Evolutionary conservation across 1,284 basidiomycete genomes (phyloP).

Genomic region (Pseudozyma pruni): DNA sequence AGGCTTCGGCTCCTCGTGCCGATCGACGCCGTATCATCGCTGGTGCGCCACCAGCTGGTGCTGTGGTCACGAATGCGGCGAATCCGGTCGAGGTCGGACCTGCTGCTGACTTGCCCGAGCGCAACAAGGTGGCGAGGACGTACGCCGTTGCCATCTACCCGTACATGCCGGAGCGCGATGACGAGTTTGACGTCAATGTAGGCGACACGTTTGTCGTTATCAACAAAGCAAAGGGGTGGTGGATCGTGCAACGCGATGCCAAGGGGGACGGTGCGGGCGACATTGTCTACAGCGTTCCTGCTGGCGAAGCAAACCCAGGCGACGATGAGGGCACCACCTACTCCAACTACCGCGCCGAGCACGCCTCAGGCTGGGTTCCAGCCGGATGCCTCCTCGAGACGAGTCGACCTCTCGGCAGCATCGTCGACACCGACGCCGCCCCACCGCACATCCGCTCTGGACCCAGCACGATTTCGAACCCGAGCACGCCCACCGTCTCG

Average conservation of each 20-base stretch:
- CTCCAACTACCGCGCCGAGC: conserved; percentile 40
- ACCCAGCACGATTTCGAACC: conserved; percentile 37
- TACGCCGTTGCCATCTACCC: conserved; percentile 92
- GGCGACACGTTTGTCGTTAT: conserved; percentile 82
- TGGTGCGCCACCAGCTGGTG: conserved; percentile 34
- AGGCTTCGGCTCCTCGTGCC: conserved; percentile 22
- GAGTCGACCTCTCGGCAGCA: conserved; percentile 67
- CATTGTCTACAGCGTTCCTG: conserved; percentile 78
- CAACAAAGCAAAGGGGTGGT: conserved; percentile 95
- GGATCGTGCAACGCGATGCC: conserved; percentile 91
- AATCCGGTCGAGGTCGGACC: conserved; percentile 53
- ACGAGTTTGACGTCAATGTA: conserved; percentile 96
- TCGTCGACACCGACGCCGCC: conserved; percentile 29
- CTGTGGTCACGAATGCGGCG: conserved; percentile 19
- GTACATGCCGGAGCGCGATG: conserved; percentile 94
- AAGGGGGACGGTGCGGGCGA: conserved; percentile 80
- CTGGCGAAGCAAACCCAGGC: conserved; percentile 70
- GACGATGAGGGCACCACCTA: conserved; percentile 40
- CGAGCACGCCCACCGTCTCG: conserved; percentile 38
- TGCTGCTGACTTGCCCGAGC: conserved; percentile 42
- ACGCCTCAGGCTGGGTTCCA: conserved; percentile 68
- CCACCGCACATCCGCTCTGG: conserved; percentile 9
- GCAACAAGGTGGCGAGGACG: conserved; percentile 62
- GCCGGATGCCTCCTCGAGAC: conserved; percentile 90
- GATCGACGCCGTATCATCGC: conserved; percentile 38